Evolutionary conservation across 768 basidiomycete genomes (phyloP).

Genomic region (Mycena maculata): DNA sequence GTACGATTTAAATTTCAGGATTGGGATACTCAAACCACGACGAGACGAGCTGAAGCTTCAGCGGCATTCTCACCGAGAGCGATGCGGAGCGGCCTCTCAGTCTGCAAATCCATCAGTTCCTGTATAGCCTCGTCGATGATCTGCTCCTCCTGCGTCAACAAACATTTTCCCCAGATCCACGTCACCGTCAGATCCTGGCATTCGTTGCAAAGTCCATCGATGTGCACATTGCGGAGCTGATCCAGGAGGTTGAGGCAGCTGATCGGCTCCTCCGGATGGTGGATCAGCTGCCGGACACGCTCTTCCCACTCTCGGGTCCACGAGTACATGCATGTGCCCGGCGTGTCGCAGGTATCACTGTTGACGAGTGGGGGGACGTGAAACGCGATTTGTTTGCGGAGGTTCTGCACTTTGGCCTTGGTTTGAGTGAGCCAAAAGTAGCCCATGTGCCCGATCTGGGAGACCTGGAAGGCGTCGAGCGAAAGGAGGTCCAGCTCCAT

Average conservation of each 20-base stretch:
- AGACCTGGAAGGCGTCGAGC: background rate
- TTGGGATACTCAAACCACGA: too few species aligned
- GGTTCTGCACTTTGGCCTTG: slow-evolving; percentile 10
- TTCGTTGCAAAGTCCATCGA: background rate
- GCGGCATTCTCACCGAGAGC: background rate
- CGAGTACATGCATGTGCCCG: background rate
- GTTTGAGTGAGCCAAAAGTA: slow-evolving; percentile 11
- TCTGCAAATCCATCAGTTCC: background rate
- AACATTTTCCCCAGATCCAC: slow-evolving; percentile 10
- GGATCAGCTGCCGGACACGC: slow-evolving; percentile 13
- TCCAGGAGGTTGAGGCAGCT: background rate
- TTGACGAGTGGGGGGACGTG: slow-evolving; percentile 3
- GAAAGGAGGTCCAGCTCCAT: background rate
- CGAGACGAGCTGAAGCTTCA: too few species aligned
- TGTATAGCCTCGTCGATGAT: background rate
- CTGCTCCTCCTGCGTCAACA: slow-evolving; percentile 1
- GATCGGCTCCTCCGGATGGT: slow-evolving; percentile 10
- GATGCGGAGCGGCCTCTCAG: background rate
- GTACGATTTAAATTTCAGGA: too few species aligned
- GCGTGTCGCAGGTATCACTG: background rate
- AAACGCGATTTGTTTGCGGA: slow-evolving; percentile 9
- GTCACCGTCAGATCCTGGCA: slow-evolving; percentile 11
- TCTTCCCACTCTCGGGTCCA: slow-evolving; percentile 16
- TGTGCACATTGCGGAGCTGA: background rate
- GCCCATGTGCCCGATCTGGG: slow-evolving; percentile 1